phyloP scores from a whole-genome alignment of 495 filamentous ascomycete species.

The Penicillium taxi region DNA sequence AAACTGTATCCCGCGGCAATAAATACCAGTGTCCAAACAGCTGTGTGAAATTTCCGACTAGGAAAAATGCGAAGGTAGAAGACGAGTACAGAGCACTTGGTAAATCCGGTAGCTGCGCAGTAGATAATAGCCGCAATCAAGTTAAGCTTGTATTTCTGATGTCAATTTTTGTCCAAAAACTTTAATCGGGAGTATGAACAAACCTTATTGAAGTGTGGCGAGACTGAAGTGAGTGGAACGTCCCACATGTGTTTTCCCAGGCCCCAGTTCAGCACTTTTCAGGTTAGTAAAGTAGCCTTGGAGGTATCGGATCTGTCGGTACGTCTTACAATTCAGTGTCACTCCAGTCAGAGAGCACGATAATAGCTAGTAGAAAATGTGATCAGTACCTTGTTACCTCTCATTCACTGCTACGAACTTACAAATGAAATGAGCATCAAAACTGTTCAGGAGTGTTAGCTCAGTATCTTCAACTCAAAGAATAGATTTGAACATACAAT shows the following conservation, averaged over 20 bases:
- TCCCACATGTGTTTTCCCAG: conserved; percentile 28
- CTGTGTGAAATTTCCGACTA: conserved; percentile 24
- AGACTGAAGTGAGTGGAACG: conserved; percentile 9
- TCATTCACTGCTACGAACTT: conserved; percentile 9
- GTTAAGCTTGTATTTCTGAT: conserved; percentile 10
- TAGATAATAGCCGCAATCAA: conserved; percentile 27
- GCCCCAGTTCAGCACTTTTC: conserved; percentile 21
- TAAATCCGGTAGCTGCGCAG: conserved; percentile 29
- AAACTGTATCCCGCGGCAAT: conserved; percentile 30
- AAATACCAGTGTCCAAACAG: conserved; percentile 24
- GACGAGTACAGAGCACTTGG: conserved; percentile 38
- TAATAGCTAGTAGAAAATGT: conserved; percentile 6
- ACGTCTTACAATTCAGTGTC: conserved; percentile 21
- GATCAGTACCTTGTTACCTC: too few species aligned
- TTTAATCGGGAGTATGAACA: not conserved
- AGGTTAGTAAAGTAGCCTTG: not conserved
- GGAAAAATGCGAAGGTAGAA: conserved; percentile 45
- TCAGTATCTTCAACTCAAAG: not conserved
- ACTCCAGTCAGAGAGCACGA: conserved; percentile 24
- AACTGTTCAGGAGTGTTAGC: conserved; percentile 13
- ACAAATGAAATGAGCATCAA: conserved; percentile 26
- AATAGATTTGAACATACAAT: too few species aligned
- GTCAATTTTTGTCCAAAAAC: not conserved
- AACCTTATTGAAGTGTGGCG: conserved; percentile 16
- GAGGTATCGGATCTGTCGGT: not conserved